A percentile compares a stretch with the other conserved stretches of the same genome.
These are phyloP conservation scores for Wickerhamomyces bovis DNA, from an alignment of 805 yeast species.

Conservation along the genomic window DNA sequence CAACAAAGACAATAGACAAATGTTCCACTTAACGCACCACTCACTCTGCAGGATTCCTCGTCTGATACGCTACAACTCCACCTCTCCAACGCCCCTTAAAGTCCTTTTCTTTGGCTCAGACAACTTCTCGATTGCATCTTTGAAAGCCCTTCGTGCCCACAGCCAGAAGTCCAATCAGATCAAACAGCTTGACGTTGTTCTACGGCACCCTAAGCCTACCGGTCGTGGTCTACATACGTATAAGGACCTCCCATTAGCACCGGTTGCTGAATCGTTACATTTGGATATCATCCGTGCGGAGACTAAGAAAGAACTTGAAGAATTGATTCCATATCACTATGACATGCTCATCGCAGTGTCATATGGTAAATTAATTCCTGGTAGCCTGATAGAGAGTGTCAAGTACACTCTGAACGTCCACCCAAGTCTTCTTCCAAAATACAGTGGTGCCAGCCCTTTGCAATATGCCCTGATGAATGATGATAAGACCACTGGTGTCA, in stretches of 20 bases:
- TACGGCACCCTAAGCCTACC: slow-evolving; percentile 55
- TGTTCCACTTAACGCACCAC: not conserved
- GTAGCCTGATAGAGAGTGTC: slow-evolving; percentile 39
- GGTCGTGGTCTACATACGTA: slow-evolving; percentile 49
- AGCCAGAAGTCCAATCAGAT: slow-evolving; percentile 16
- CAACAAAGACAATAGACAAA: not conserved
- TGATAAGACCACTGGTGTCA: slow-evolving; percentile 68
- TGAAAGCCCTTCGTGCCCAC: slow-evolving; percentile 32
- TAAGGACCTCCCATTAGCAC: slow-evolving; percentile 49
- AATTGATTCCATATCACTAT: slow-evolving; percentile 28
- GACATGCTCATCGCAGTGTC: slow-evolving; percentile 87
- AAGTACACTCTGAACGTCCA: slow-evolving; percentile 78
- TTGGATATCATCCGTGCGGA: slow-evolving; percentile 49
- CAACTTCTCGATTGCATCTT: slow-evolving; percentile 52
- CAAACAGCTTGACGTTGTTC: slow-evolving; percentile 48
- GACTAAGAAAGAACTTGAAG: slow-evolving; percentile 32
- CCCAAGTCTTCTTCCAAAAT: slow-evolving; percentile 79
- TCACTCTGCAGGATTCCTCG: not conserved
- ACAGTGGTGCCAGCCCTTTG: slow-evolving; percentile 87
- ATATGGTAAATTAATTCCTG: slow-evolving; percentile 78
- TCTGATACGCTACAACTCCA: not conserved
- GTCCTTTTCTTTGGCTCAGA: slow-evolving; percentile 80
- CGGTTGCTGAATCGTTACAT: slow-evolving; percentile 28
- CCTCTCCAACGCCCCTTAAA: slow-evolving; percentile 1
- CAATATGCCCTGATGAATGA: slow-evolving; percentile 69